Evolutionary conservation across 148 eudicot genomes (phyloP).

Genomic region (Rhododendron williamsianum): DNA sequence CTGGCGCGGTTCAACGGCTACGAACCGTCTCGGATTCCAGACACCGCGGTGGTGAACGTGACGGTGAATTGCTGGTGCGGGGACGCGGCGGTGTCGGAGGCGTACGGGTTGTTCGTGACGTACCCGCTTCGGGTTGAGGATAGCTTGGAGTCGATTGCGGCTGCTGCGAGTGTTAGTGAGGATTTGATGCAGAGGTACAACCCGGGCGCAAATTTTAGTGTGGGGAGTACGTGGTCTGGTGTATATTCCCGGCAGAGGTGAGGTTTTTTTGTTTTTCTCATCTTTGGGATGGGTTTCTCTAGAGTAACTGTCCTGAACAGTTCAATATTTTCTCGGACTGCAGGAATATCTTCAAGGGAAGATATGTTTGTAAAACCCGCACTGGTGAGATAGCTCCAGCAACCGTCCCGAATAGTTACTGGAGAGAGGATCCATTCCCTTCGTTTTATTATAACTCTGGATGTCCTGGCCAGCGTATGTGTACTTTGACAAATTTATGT

Average conservation of each 20-base stretch:
- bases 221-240: constrained; percentile 48
- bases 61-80: constrained; percentile 74
- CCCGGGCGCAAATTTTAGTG: constrained; percentile 38
- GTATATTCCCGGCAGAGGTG: constrained; percentile 66
- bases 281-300: no score
- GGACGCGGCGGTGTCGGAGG: constrained; percentile 37
- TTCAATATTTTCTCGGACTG: no score
- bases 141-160: constrained; percentile 30
- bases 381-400: no score
- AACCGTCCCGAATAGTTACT: no score
- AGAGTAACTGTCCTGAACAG: no score
- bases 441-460: no score
- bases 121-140: constrained; percentile 52
- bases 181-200: constrained; percentile 37
- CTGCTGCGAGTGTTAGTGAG: constrained; percentile 20
- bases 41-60: constrained; percentile 32
- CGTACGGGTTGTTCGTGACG: constrained; percentile 66
- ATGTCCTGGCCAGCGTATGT: no score
- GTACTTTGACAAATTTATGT: no score
- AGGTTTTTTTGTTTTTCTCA: not conserved
- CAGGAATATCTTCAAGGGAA: no score
- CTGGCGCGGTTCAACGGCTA: constrained; percentile 40
- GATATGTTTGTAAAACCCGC: no score
- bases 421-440: no score
- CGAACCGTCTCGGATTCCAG: constrained; percentile 23